Percentiles rank a stretch among this genome's conserved stretches.
These are phyloP conservation scores for Pogostemon cablin DNA, from an alignment of 257 asterid species.

Conservation along the genomic window DNA sequence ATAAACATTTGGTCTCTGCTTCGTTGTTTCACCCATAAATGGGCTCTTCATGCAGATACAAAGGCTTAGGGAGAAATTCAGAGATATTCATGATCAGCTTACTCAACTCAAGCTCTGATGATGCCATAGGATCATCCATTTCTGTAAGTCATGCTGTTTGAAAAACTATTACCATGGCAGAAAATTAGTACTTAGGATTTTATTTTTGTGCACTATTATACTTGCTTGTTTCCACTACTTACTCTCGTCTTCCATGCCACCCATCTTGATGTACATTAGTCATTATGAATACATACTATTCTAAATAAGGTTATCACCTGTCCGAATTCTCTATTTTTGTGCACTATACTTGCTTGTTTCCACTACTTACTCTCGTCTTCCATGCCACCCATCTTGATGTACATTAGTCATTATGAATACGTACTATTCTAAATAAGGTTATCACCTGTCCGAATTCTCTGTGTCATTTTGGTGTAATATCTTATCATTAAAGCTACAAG, in stretches of 20 bases:
- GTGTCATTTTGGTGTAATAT: too few species aligned
- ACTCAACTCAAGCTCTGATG: constrained; percentile 46
- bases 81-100: constrained; percentile 74
- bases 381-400: not conserved
- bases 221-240: not conserved
- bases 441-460: too few species aligned
- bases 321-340: not conserved
- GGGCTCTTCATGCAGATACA: constrained; percentile 57
- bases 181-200: not conserved
- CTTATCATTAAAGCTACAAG: too few species aligned
- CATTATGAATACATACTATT: not conserved
- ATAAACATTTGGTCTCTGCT: not conserved
- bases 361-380: not conserved
- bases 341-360: not conserved
- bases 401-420: not conserved
- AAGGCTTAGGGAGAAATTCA: constrained; percentile 82
- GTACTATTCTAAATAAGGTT: too few species aligned
- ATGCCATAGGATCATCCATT: constrained; percentile 29
- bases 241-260: not conserved
- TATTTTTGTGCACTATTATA: not conserved
- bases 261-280: not conserved
- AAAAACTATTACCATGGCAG: constrained; percentile 5
- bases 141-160: constrained; percentile 34
- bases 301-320: too few species aligned
- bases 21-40: constrained; percentile 23